These are phyloP conservation scores for Mortierella sp. DNA, from an alignment of 371 early-diverging fungal species.

Conservation along the genomic window DNA sequence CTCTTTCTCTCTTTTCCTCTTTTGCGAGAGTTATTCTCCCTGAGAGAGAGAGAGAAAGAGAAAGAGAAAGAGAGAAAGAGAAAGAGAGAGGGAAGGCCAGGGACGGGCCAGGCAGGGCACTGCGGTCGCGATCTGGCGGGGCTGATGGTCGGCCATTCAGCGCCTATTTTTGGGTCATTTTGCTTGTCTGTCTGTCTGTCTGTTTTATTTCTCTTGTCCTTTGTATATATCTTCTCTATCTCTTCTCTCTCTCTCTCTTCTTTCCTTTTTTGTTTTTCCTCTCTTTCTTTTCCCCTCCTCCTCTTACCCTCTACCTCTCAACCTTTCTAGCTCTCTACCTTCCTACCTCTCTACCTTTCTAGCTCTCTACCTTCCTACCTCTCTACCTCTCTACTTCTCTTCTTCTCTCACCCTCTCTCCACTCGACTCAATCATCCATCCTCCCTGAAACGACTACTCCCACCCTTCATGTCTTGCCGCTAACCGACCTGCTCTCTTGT, in stretches of 20 bases:
- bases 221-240: too few relatives aligned
- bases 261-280: not conserved
- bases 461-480: not conserved
- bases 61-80: not conserved
- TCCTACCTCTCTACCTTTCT: not conserved
- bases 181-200: not conserved
- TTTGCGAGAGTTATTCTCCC: not conserved
- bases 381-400: too few relatives aligned
- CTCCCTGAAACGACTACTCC: not conserved
- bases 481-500: conserved; percentile 4
- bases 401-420: not conserved
- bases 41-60: not conserved
- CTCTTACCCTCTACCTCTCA: not conserved
- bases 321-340: not conserved
- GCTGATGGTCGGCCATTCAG: too few relatives aligned
- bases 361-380: too few relatives aligned
- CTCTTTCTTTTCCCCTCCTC: not conserved
- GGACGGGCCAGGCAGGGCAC: not conserved
- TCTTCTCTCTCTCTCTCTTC: too few relatives aligned
- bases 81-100: not conserved
- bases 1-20: not conserved
- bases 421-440: not conserved
- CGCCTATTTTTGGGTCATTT: not conserved
- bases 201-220: not conserved
- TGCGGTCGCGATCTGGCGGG: not conserved